A percentile compares a stretch with the other conserved stretches of the same genome.
Evolutionary conservation across 371 early-diverging fungal species (phyloP).

Genomic region (Nematocida ironsii): DNA sequence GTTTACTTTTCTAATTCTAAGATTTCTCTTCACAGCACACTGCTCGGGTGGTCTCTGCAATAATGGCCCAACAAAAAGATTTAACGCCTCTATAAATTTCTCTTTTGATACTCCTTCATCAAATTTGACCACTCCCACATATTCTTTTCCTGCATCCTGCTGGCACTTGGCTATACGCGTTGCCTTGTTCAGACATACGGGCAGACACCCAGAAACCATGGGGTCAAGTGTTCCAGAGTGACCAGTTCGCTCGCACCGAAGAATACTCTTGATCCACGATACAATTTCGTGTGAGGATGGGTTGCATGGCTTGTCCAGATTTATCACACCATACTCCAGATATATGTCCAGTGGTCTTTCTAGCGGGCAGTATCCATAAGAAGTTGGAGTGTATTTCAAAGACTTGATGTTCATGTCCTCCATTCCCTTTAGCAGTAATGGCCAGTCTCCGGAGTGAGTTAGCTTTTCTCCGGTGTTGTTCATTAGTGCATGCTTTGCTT

Average conservation of each 20-base stretch:
- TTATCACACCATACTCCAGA: conserved; percentile 86
- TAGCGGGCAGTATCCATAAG: conserved; percentile 85
- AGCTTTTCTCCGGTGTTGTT: conserved; percentile 12
- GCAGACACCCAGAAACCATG: conserved; percentile 96
- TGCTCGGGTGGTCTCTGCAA: conserved; percentile 99
- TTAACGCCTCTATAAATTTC: conserved; percentile 73
- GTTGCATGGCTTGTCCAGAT: conserved; percentile 95
- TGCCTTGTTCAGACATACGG: conserved; percentile 95
- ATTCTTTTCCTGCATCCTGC: conserved; percentile 94
- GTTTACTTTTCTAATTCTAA: conserved; percentile 95
- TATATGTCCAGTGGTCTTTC: conserved; percentile 83
- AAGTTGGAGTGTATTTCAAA: conserved; percentile 92
- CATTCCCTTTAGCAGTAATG: conserved; percentile 75
- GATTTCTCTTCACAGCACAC: conserved; percentile 97
- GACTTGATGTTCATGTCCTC: conserved; percentile 94
- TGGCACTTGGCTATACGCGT: conserved; percentile 97
- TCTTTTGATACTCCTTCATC: conserved; percentile 54
- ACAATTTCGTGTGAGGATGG: conserved; percentile 99
- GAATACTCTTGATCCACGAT: conserved; percentile 96
- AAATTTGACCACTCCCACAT: conserved; percentile 87
- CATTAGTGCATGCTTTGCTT: conserved; percentile 23
- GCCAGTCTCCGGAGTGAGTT: conserved; percentile 38
- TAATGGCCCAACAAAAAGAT: conserved; percentile 89
- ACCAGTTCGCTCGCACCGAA: conserved; percentile 95
- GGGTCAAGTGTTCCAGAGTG: conserved; percentile 99